These are phyloP conservation scores for Hemisphaericaspora lyxosophila DNA, from an alignment of 1,139 yeast genomes.

Conservation along the genomic window DNA sequence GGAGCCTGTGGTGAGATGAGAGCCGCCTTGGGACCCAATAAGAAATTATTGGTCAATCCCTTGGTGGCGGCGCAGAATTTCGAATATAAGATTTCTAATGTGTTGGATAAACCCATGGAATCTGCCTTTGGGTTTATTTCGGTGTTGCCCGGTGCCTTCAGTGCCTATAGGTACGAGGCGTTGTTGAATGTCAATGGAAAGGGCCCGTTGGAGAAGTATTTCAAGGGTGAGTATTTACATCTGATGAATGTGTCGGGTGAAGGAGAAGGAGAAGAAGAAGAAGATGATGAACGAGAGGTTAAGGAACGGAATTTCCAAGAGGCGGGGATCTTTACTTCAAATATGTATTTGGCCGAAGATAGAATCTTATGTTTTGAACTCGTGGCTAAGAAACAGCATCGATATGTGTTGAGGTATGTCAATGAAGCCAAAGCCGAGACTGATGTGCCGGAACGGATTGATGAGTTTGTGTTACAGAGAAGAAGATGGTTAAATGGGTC, in stretches of 20 bases:
- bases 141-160: constrained; percentile 83
- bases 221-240: constrained; percentile 75
- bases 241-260: constrained; percentile 61
- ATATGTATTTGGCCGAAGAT: constrained; percentile 86
- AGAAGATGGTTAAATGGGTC: constrained; percentile 88
- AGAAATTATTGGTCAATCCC: constrained; percentile 61
- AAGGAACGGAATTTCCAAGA: constrained; percentile 45
- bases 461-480: constrained; percentile 74
- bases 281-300: constrained; percentile 30
- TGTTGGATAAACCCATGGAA: constrained; percentile 81
- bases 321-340: constrained; percentile 72
- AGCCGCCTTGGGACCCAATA: constrained; percentile 64
- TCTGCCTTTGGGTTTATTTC: constrained; percentile 79
- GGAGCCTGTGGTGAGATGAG: constrained; percentile 88
- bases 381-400: constrained; percentile 63
- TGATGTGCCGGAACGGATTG: constrained; percentile 74
- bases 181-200: constrained; percentile 60
- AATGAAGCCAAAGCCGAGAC: constrained; percentile 79
- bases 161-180: constrained; percentile 79
- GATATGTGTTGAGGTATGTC: constrained; percentile 70
- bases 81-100: constrained; percentile 80
- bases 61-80: constrained; percentile 83
- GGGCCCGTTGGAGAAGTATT: constrained; percentile 76
- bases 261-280: constrained; percentile 25
- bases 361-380: constrained; percentile 79